These are phyloP conservation scores for Sporobolomyces pararoseus DNA, from an alignment of 768 basidiomycete genomes.

Conservation along the genomic window DNA sequence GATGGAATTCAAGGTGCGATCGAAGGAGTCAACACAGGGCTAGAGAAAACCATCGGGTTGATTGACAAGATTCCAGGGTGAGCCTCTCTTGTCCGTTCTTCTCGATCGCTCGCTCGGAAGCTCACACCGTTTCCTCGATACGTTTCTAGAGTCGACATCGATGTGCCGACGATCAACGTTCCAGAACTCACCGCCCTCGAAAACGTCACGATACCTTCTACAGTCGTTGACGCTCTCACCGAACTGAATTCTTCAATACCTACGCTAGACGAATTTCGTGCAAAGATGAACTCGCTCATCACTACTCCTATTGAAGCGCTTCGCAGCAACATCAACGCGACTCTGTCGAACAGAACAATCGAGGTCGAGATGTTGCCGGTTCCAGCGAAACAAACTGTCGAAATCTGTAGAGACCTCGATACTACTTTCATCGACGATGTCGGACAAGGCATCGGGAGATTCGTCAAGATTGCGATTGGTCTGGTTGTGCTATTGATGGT, in stretches of 20 bases:
- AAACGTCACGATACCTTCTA: conserved; percentile 73
- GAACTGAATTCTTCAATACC: conserved; percentile 77
- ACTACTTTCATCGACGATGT: conserved; percentile 81
- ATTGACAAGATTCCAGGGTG: conserved; percentile 40
- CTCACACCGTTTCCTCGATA: not conserved
- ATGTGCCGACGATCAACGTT: conserved; percentile 66
- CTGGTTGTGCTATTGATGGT: conserved; percentile 70
- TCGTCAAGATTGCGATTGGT: conserved; percentile 72
- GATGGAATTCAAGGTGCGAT: conserved; percentile 19
- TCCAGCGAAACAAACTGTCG: conserved; percentile 63
- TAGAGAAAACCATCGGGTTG: conserved; percentile 1
- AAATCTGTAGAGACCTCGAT: conserved; percentile 75
- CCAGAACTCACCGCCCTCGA: conserved; percentile 70
- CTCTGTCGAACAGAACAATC: conserved; percentile 62
- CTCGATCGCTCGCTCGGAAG: no score
- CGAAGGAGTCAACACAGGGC: conserved; percentile 9
- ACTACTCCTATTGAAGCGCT: conserved; percentile 75
- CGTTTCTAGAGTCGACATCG: conserved; percentile 41
- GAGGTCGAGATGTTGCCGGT: conserved; percentile 70
- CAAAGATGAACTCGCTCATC: conserved; percentile 60
- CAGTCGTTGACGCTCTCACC: conserved; percentile 68
- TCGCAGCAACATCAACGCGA: conserved; percentile 83
- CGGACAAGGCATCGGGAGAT: conserved; percentile 69
- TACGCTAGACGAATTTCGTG: conserved; percentile 68
- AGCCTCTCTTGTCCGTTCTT: not conserved